Evolutionary conservation across 192 early-diverging fungal species (phyloP).

Genomic region (Backusella mclennaniae): DNA sequence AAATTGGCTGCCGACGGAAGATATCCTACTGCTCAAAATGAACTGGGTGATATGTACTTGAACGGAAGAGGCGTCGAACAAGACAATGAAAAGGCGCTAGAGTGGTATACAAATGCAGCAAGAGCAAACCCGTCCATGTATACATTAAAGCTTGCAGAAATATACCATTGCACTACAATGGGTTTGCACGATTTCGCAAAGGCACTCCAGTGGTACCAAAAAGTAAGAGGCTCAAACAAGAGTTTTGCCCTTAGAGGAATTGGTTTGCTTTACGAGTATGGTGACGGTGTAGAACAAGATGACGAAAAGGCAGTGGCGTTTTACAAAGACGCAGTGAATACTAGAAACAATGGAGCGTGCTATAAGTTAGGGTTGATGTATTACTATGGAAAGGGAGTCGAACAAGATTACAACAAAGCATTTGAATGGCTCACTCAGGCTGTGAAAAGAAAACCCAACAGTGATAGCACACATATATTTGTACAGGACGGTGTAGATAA

Average conservation of each 20-base stretch:
- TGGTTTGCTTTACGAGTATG: neutral
- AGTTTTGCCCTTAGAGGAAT: neutral
- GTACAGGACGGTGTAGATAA: neutral
- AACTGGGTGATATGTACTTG: slow-evolving; percentile 56
- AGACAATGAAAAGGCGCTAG: slow-evolving; percentile 25
- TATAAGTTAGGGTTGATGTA: slow-evolving; percentile 78
- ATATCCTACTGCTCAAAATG: slow-evolving; percentile 48
- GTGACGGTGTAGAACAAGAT: neutral
- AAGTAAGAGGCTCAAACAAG: neutral
- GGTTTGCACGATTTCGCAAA: neutral
- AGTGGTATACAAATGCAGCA: neutral
- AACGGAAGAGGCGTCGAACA: slow-evolving; percentile 53
- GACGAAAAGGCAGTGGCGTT: slow-evolving; percentile 51
- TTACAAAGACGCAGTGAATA: slow-evolving; percentile 44
- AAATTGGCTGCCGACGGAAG: slow-evolving; percentile 48
- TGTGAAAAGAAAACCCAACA: neutral
- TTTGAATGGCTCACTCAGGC: neutral
- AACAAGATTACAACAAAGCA: slow-evolving; percentile 44
- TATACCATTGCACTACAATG: neutral
- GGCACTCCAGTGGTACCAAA: neutral
- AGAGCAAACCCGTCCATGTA: neutral
- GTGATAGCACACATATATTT: neutral
- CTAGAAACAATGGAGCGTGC: slow-evolving; percentile 47
- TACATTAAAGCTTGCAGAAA: neutral
- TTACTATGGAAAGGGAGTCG: slow-evolving; percentile 56